A percentile compares a stretch with the other conserved stretches of the same genome.
These are phyloP conservation scores for Leptodermis oblonga DNA, from an alignment of 257 asterid species.

Conservation along the genomic window DNA sequence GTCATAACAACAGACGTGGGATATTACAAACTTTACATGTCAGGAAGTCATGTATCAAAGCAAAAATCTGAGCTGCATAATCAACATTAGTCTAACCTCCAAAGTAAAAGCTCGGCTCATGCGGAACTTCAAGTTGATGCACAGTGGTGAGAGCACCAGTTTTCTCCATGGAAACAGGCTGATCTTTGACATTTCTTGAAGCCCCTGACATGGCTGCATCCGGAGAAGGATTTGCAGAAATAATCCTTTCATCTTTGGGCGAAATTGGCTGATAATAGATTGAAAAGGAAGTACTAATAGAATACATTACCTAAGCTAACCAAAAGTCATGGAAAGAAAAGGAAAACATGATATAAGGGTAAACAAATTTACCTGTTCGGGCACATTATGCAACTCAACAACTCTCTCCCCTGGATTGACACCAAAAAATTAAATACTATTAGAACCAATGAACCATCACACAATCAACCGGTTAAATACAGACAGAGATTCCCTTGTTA, in stretches of 20 bases:
- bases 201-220: constrained; percentile 64
- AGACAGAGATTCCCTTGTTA: neutral
- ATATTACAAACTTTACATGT: neutral
- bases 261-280: constrained; percentile 57
- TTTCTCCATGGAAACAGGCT: constrained; percentile 51
- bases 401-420: constrained; percentile 64
- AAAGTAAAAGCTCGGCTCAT: constrained; percentile 64
- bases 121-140: constrained; percentile 55
- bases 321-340: constrained; percentile 18
- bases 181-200: constrained; percentile 58
- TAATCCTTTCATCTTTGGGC: constrained; percentile 79
- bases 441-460: neutral
- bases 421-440: constrained; percentile 14
- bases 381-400: constrained; percentile 60
- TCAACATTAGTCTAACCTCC: constrained; percentile 55
- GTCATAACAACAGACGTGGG: neutral
- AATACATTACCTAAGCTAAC: constrained; percentile 31
- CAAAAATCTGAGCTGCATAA: neutral
- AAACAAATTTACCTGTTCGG: constrained; percentile 62
- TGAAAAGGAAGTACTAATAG: constrained; percentile 29
- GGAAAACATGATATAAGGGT: constrained; percentile 9
- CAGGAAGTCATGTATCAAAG: neutral
- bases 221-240: constrained; percentile 61
- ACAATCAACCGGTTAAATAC: neutral
- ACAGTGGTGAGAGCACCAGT: constrained; percentile 47